phyloP scores from a whole-genome alignment of 2,329 filamentous ascomycete species.

The Trichophyton schoenleinii region DNA sequence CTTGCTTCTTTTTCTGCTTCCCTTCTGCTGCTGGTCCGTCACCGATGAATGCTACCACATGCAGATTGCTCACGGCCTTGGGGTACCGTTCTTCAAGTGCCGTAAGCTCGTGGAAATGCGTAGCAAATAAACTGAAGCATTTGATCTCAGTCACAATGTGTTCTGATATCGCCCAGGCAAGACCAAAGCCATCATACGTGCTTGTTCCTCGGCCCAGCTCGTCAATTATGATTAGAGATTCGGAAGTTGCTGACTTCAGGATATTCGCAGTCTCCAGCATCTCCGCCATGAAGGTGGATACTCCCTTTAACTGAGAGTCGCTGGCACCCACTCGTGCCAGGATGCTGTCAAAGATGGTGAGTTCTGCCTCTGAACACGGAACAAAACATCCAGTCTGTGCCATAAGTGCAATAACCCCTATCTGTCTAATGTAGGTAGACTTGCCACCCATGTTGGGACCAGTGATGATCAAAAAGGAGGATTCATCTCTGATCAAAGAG shows the following conservation, averaged over 20 bases:
- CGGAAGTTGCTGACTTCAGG: constrained; percentile 85
- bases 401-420: constrained; percentile 93
- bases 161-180: constrained; percentile 98
- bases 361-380: constrained; percentile 74
- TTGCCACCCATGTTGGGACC: constrained; percentile 99
- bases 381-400: constrained; percentile 95
- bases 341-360: constrained; percentile 94
- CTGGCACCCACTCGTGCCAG: constrained; percentile 90
- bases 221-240: constrained; percentile 96
- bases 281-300: constrained; percentile 98
- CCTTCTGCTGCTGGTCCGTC: constrained; percentile 38
- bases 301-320: constrained; percentile 93
- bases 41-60: constrained; percentile 86
- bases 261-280: constrained; percentile 99
- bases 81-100: constrained; percentile 75
- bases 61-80: constrained; percentile 73
- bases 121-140: constrained; percentile 89
- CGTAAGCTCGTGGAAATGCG: constrained; percentile 95
- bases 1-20: constrained; percentile 43
- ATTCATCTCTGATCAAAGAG: constrained; percentile 60
- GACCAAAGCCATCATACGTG: constrained; percentile 94
- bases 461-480: constrained; percentile 90
- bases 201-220: constrained; percentile 93
- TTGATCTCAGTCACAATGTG: constrained; percentile 93
- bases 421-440: constrained; percentile 94